phyloP scores from a whole-genome alignment of 2,329 filamentous ascomycete species.

The Alternaria triticina region DNA sequence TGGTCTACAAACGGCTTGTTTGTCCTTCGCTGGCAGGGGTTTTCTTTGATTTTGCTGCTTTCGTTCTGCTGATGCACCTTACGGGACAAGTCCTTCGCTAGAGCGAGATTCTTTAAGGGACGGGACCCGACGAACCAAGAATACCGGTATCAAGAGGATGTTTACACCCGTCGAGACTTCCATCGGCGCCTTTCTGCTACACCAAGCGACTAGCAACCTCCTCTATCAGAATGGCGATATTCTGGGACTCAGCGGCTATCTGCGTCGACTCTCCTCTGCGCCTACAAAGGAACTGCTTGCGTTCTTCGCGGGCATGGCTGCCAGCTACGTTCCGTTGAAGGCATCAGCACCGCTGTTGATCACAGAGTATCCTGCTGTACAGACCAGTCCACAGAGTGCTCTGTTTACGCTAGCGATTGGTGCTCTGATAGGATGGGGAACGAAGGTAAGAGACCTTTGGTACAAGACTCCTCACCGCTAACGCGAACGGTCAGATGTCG shows the following conservation, averaged over 20 bases:
- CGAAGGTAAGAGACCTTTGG: slow-evolving; percentile 51
- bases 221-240: slow-evolving; percentile 60
- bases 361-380: slow-evolving; percentile 50
- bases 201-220: slow-evolving; percentile 57
- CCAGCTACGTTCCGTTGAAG: slow-evolving; percentile 53
- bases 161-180: slow-evolving; percentile 61
- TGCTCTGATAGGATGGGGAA: slow-evolving; percentile 58
- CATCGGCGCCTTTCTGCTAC: slow-evolving; percentile 58
- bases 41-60: background rate
- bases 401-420: slow-evolving; percentile 52
- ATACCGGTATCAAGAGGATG: slow-evolving; percentile 45
- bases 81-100: background rate
- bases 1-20: slow-evolving; percentile 1
- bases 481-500: slow-evolving; percentile 25
- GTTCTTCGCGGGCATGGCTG: slow-evolving; percentile 55
- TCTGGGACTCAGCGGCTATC: slow-evolving; percentile 58
- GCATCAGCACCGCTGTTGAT: slow-evolving; percentile 53
- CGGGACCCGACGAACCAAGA: background rate
- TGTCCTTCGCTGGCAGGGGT: background rate
- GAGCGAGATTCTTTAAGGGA: background rate
- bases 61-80: background rate
- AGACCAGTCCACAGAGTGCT: slow-evolving; percentile 43
- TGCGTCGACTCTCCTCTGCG: slow-evolving; percentile 51
- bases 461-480: background rate
- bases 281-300: slow-evolving; percentile 53